Evolutionary conservation across 2,329 filamentous ascomycete species (phyloP).

Genomic region (Colletotrichum endophyticum): DNA sequence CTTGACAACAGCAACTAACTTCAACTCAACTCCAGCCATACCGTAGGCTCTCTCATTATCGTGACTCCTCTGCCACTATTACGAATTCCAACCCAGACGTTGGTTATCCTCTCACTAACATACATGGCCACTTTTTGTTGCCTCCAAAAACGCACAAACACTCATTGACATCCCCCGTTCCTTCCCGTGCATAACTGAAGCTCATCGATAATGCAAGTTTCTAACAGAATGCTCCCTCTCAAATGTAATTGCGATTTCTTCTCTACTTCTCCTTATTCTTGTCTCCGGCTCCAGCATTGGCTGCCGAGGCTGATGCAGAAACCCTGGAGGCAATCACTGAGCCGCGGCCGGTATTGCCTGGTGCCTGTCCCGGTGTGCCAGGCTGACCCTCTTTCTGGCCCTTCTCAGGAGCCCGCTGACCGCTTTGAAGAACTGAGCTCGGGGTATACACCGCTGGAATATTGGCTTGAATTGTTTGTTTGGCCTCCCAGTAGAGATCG

Average conservation of each 20-base stretch:
- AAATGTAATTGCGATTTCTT: neutral
- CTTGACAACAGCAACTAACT: neutral
- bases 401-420: neutral
- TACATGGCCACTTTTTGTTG: neutral
- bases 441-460: conserved; percentile 46
- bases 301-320: neutral
- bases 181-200: neutral
- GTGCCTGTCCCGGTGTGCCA: neutral
- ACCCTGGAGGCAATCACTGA: conserved; percentile 10
- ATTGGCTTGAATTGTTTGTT: conserved; percentile 52
- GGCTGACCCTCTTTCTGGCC: neutral
- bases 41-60: neutral
- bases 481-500: conserved; percentile 48
- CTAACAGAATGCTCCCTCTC: neutral
- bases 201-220: neutral
- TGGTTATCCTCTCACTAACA: neutral
- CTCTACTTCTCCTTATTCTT: neutral
- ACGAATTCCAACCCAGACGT: neutral
- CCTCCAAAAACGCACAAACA: neutral
- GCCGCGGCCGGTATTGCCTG: neutral
- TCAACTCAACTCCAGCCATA: neutral
- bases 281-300: neutral
- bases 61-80: neutral
- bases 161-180: neutral
- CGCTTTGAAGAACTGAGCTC: conserved; percentile 4